A percentile compares a stretch with the other conserved stretches of the same genome.
Evolutionary conservation across 2,329 filamentous ascomycete genomes (phyloP).

Genomic region (Dryadomyces sulphureus): DNA sequence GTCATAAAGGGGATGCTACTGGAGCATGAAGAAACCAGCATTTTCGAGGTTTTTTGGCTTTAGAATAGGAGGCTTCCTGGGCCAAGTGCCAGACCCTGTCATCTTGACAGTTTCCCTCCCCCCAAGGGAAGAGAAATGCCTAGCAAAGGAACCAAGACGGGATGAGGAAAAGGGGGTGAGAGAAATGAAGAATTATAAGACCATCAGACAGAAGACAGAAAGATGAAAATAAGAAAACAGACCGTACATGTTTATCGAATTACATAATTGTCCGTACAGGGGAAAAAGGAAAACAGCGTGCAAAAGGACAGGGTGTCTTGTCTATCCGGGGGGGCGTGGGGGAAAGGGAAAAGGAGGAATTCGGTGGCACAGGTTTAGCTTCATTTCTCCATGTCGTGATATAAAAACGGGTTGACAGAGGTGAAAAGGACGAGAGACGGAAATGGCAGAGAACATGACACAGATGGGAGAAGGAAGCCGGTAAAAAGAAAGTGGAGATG

Average conservation of each 20-base stretch:
- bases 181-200: neutral
- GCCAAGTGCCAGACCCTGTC: neutral
- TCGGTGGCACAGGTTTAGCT: conserved; percentile 2
- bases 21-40: neutral
- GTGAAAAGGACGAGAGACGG: neutral
- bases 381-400: conserved; percentile 6
- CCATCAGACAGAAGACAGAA: neutral
- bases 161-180: neutral
- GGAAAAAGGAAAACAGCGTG: neutral
- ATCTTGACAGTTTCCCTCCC: too few species aligned
- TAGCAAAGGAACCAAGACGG: neutral
- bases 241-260: conserved; percentile 5
- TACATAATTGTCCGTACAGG: conserved; percentile 5
- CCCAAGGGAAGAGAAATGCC: neutral
- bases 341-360: neutral
- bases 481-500: neutral
- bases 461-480: neutral
- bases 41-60: neutral
- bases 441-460: neutral
- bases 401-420: neutral
- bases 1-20: neutral
- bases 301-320: conserved; percentile 1
- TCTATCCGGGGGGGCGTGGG: conserved; percentile 8
- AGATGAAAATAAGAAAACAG: neutral
- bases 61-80: neutral